phyloP scores from a whole-genome alignment of 805 yeast species.

The Starmera quercuum region DNA sequence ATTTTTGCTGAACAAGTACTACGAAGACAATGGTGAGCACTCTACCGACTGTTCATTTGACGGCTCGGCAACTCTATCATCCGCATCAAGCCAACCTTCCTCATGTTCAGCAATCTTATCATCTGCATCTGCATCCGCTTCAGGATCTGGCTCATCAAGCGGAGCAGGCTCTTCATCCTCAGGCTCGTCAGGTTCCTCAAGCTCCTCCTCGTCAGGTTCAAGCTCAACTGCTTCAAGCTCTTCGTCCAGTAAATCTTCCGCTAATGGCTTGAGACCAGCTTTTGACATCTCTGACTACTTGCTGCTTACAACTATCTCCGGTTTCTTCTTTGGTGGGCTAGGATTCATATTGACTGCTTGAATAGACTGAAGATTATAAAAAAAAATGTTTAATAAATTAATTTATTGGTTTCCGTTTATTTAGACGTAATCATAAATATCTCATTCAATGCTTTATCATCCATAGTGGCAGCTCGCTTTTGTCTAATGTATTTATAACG shows the following conservation, averaged over 20 bases:
- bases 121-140: constrained; percentile 19
- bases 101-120: not conserved
- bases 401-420: not conserved
- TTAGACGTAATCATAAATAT: constrained; percentile 70
- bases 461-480: constrained; percentile 88
- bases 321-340: constrained; percentile 38
- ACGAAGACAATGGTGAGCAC: constrained; percentile 37
- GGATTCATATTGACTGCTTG: constrained; percentile 26
- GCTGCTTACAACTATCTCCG: constrained; percentile 18
- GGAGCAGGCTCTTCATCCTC: constrained; percentile 18
- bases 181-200: constrained; percentile 15
- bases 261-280: constrained; percentile 14
- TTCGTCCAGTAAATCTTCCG: constrained; percentile 19
- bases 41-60: constrained; percentile 59
- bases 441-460: constrained; percentile 81
- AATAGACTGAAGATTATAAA: not conserved
- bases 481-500: constrained; percentile 85
- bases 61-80: constrained; percentile 38
- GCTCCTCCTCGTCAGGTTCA: constrained; percentile 13
- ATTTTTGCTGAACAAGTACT: constrained; percentile 60
- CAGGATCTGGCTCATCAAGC: constrained; percentile 16
- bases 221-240: constrained; percentile 17
- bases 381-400: not conserved
- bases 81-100: constrained; percentile 19
- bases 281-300: constrained; percentile 8